Evolutionary conservation across 805 yeast species (phyloP).

Genomic region (Dipodascopsis uninucleata): DNA sequence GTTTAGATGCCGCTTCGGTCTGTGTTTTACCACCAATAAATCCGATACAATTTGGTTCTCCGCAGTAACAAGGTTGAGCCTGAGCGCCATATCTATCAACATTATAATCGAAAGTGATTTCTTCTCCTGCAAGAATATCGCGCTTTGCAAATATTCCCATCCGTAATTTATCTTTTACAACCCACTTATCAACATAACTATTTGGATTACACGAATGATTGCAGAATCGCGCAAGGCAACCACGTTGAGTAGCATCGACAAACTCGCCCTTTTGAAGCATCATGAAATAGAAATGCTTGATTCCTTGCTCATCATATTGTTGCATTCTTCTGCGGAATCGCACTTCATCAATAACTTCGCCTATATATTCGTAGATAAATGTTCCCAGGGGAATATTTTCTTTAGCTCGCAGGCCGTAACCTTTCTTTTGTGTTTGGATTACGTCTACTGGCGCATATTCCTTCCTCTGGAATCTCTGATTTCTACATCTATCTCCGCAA

Average conservation of each 20-base stretch:
- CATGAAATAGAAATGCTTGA: conserved; percentile 93
- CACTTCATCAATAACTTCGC: conserved; percentile 83
- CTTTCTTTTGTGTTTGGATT: conserved; percentile 78
- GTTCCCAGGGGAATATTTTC: conserved; percentile 52
- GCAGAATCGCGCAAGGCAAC: conserved; percentile 84
- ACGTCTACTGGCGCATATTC: conserved; percentile 75
- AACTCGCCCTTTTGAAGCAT: conserved; percentile 82
- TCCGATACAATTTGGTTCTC: conserved; percentile 87
- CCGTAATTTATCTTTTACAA: conserved; percentile 79
- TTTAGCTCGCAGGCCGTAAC: conserved; percentile 82
- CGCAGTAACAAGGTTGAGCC: conserved; percentile 92
- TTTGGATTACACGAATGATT: conserved; percentile 96
- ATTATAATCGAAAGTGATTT: conserved; percentile 85
- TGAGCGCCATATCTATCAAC: conserved; percentile 95
- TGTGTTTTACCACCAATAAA: conserved; percentile 96
- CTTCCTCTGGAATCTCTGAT: conserved; percentile 79
- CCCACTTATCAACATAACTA: conserved; percentile 96
- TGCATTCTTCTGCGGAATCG: conserved; percentile 72
- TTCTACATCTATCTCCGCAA: conserved; percentile 78
- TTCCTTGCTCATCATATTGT: conserved; percentile 69
- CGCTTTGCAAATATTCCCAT: conserved; percentile 95
- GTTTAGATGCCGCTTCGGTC: conserved; percentile 78
- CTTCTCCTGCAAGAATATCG: conserved; percentile 71
- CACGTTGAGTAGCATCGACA: conserved; percentile 89
- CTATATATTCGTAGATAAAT: conserved; percentile 89